phyloP scores from a whole-genome alignment of 768 basidiomycete genomes.

The Grammothele lineata region DNA sequence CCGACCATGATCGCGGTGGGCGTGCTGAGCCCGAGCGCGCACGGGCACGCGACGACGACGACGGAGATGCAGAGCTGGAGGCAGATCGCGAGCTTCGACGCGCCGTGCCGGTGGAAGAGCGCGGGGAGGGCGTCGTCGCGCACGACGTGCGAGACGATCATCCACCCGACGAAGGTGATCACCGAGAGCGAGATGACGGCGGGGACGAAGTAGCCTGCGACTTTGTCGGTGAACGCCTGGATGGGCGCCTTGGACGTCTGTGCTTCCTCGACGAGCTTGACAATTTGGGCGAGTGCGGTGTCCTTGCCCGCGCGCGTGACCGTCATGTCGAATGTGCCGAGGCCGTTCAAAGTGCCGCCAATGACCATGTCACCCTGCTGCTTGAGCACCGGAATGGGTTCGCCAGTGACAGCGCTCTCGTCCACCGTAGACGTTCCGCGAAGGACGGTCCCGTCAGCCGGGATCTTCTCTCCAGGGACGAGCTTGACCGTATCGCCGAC shows the following conservation, averaged over 20 bases:
- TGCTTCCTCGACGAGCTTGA: constrained; percentile 94
- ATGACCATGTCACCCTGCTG: constrained; percentile 82
- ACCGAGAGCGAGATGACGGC: constrained; percentile 78
- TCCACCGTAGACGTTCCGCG: constrained; percentile 86
- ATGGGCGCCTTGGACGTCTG: constrained; percentile 98
- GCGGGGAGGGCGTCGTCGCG: constrained; percentile 59
- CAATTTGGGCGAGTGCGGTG: constrained; percentile 94
- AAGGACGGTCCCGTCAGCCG: constrained; percentile 90
- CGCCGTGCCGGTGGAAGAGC: constrained; percentile 83
- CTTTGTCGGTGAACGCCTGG: constrained; percentile 91
- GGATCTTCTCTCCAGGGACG: constrained; percentile 94
- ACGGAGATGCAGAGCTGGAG: constrained; percentile 97
- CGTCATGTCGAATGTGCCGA: constrained; percentile 95
- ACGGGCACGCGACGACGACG: constrained; percentile 97
- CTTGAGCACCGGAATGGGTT: constrained; percentile 86
- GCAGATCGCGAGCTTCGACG: constrained; percentile 85
- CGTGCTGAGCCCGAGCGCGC: constrained; percentile 92
- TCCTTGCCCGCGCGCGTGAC: constrained; percentile 96
- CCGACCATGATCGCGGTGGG: constrained; percentile 99
- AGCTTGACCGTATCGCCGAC: constrained; percentile 91
- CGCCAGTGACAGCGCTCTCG: constrained; percentile 96
- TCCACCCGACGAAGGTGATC: constrained; percentile 82
- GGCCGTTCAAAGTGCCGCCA: constrained; percentile 94
- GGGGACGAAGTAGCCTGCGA: constrained; percentile 95
- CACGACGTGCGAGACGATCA: constrained; percentile 61